Evolutionary conservation across 805 yeast species (phyloP).

Genomic region (Pichia thaimueangensis): DNA sequence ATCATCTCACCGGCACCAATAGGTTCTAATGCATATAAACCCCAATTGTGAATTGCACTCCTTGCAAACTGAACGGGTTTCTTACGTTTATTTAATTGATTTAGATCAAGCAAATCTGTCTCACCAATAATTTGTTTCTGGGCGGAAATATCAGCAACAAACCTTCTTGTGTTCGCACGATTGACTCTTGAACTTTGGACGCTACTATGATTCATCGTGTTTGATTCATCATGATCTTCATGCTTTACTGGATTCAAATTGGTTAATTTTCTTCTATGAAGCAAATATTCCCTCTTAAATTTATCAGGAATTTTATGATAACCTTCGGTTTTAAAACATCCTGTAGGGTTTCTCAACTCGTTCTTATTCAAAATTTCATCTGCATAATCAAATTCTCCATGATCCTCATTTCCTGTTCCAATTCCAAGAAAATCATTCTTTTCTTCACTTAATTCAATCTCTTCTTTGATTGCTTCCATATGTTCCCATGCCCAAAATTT

Average conservation of each 20-base stretch:
- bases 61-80: conserved; percentile 96
- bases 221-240: conserved; percentile 43
- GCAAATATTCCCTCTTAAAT: conserved; percentile 67
- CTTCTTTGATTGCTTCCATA: conserved; percentile 27
- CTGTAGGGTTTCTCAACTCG: conserved; percentile 38
- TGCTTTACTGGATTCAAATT: conserved; percentile 60
- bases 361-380: conserved; percentile 22
- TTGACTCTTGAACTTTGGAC: conserved; percentile 74
- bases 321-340: conserved; percentile 69
- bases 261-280: conserved; percentile 68
- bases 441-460: conserved; percentile 20
- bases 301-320: conserved; percentile 66
- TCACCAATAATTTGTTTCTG: conserved; percentile 75
- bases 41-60: conserved; percentile 98
- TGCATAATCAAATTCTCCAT: conserved; percentile 25
- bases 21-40: conserved; percentile 90
- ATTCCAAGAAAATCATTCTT: too few species aligned
- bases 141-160: conserved; percentile 83
- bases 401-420: conserved; percentile 21
- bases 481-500: conserved; percentile 64
- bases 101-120: conserved; percentile 73
- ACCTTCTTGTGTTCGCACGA: conserved; percentile 79
- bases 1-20: conserved; percentile 97
- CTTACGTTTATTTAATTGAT: conserved; percentile 81
- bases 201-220: conserved; percentile 25